A percentile compares a stretch with the other conserved stretches of the same genome.
phyloP scores from a whole-genome alignment of 2,329 filamentous ascomycete species.

The Phialocephala sp. region DNA sequence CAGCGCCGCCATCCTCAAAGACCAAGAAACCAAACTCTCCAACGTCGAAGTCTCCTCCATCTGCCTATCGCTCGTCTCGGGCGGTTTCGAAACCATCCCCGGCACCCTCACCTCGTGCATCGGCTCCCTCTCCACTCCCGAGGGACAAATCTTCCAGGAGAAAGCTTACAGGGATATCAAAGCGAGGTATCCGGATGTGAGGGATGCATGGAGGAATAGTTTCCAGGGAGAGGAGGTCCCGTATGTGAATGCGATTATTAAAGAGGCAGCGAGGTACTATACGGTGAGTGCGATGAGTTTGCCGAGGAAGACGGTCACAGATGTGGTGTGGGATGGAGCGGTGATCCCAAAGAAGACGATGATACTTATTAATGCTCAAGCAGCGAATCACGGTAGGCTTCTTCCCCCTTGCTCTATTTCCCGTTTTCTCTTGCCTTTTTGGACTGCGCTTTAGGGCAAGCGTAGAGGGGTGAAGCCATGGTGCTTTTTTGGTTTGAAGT shows the following conservation, averaged over 20 bases:
- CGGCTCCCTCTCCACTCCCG: slow-evolving; percentile 53
- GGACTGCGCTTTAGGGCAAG: no score
- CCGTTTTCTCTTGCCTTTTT: no score
- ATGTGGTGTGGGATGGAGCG: slow-evolving; percentile 57
- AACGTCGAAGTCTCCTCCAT: slow-evolving; percentile 60
- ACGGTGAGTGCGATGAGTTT: slow-evolving; percentile 59
- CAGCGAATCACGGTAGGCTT: slow-evolving; percentile 55
- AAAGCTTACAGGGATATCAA: slow-evolving; percentile 58
- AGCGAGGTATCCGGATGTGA: slow-evolving; percentile 50
- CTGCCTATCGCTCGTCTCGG: slow-evolving; percentile 57
- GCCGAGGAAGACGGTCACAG: slow-evolving; percentile 55
- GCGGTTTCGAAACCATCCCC: slow-evolving; percentile 60
- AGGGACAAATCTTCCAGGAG: slow-evolving; percentile 58
- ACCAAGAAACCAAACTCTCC: slow-evolving; percentile 57
- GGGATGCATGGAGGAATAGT: slow-evolving; percentile 52
- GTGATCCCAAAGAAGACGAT: slow-evolving; percentile 58
- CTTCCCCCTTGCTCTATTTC: background rate
- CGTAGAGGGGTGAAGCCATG: no score
- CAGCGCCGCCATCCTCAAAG: slow-evolving; percentile 58
- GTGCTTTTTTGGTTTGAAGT: background rate
- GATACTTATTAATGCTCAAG: slow-evolving; percentile 61
- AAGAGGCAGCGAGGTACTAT: slow-evolving; percentile 59
- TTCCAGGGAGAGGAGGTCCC: slow-evolving; percentile 55
- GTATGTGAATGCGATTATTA: slow-evolving; percentile 55
- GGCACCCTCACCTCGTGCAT: slow-evolving; percentile 58